These are phyloP conservation scores for Coffea humblotiana DNA, from an alignment of 305 asterid genomes.

Conservation along the genomic window DNA sequence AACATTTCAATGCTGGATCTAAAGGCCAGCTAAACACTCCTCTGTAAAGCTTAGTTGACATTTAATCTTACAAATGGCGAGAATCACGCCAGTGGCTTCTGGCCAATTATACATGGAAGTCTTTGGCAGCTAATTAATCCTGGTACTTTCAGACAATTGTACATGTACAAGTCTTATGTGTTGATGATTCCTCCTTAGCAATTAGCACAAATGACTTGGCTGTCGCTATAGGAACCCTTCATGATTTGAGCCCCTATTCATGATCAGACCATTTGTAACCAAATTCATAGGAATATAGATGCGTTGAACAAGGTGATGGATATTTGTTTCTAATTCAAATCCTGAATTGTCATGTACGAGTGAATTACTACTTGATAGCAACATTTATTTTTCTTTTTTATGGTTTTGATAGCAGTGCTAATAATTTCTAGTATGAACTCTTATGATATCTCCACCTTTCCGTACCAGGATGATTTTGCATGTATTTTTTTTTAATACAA, in stretches of 20 bases:
- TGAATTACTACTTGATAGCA: not conserved
- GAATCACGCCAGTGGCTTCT: not conserved
- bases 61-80: not conserved
- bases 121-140: not conserved
- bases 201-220: not conserved
- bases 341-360: not conserved
- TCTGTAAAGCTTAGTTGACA: not conserved
- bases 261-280: constrained; percentile 3
- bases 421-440: not conserved
- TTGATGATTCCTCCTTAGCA: not conserved
- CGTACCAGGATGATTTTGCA: not conserved
- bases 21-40: constrained; percentile 2
- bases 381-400: not conserved
- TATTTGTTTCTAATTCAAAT: not conserved
- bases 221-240: not conserved
- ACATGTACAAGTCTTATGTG: not conserved
- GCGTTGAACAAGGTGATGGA: not conserved
- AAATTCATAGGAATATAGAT: not conserved
- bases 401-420: not conserved
- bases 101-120: not conserved
- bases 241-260: not conserved
- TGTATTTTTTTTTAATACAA: too few species aligned
- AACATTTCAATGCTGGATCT: not conserved
- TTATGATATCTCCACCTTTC: not conserved
- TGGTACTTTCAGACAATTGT: not conserved